A percentile compares a stretch with the other conserved stretches of the same genome.
Conservation (phyloP, 192 early-diverging fungal genomes). For the Coemansia sp. region DNA sequence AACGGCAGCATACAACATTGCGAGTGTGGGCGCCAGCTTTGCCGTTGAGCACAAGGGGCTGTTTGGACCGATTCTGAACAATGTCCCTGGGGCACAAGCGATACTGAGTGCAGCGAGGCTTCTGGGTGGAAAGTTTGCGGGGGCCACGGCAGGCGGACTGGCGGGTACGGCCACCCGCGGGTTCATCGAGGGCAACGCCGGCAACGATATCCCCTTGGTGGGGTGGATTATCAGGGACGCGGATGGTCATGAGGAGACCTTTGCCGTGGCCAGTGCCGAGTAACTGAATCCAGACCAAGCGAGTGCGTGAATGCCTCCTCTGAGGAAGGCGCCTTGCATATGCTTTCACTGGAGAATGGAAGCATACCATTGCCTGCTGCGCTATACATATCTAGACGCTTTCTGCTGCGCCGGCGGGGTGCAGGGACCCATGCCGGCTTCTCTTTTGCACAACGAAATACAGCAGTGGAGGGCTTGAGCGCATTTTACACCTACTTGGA, state of each 20-base stretch:
- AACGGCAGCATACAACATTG: constrained; percentile 30
- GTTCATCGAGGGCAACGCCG: constrained; percentile 21
- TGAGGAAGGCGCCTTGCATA: too few relatives aligned
- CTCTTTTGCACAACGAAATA: too few relatives aligned
- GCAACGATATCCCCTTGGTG: constrained; percentile 30
- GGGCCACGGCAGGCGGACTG: constrained; percentile 24
- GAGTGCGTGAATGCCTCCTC: too few relatives aligned
- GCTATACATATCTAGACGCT: too few relatives aligned
- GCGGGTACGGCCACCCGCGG: constrained; percentile 19
- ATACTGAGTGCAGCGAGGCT: constrained; percentile 25
- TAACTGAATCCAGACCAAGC: too few relatives aligned
- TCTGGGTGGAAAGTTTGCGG: constrained; percentile 40
- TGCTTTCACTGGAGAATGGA: too few relatives aligned
- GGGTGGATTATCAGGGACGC: constrained; percentile 39
- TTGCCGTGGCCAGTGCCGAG: too few relatives aligned
- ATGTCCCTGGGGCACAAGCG: constrained; percentile 22
- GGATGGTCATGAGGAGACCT: not conserved
- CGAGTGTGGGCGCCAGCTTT: constrained; percentile 38
- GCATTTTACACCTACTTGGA: too few relatives aligned
- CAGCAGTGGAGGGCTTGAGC: too few relatives aligned
- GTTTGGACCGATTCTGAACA: constrained; percentile 31
- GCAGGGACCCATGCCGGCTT: too few relatives aligned
- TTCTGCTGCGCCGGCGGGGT: too few relatives aligned
- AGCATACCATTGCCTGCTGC: too few relatives aligned
- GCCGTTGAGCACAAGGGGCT: constrained; percentile 31